These are phyloP conservation scores for Dillenia suffruticosa DNA, from an alignment of 164 flowering plant species.

Conservation along the genomic window DNA sequence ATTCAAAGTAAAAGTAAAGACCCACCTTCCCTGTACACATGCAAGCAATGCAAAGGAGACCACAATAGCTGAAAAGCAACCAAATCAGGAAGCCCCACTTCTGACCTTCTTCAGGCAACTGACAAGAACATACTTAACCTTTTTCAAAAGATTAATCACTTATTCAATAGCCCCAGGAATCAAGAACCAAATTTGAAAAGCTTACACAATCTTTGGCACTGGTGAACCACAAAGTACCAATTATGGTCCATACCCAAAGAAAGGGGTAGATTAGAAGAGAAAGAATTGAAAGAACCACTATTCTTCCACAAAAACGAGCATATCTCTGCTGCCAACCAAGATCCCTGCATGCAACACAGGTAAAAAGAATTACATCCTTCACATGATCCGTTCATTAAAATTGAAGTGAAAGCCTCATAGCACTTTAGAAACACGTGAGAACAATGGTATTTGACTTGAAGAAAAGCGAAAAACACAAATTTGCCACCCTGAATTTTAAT, in stretches of 20 bases:
- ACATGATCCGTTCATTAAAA: background rate
- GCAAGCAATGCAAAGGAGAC: conserved; percentile 81
- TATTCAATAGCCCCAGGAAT: background rate
- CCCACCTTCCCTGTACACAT: conserved; percentile 72
- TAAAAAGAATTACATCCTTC: background rate
- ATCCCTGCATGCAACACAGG: conserved; percentile 46
- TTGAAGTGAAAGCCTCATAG: background rate
- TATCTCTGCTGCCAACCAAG: conserved; percentile 91
- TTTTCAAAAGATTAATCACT: background rate
- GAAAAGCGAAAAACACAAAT: too few species aligned
- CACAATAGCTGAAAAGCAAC: conserved; percentile 96
- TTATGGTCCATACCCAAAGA: conserved; percentile 92
- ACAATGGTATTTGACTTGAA: too few species aligned
- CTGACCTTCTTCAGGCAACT: conserved; percentile 98
- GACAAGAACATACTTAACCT: conserved; percentile 13
- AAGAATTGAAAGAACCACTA: conserved; percentile 79
- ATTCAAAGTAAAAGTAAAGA: background rate
- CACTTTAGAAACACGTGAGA: too few species aligned
- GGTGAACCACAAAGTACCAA: conserved; percentile 94
- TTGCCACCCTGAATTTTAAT: too few species aligned
- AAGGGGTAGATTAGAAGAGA: conserved; percentile 82
- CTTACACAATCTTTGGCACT: conserved; percentile 85
- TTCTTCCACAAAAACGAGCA: conserved; percentile 86
- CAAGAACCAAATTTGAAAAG: conserved; percentile 8
- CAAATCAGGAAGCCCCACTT: conserved; percentile 98